A percentile compares a stretch with the other conserved stretches of the same genome.
phyloP scores from a whole-genome alignment of 768 basidiomycete species.

The Phylloporus sp. region DNA sequence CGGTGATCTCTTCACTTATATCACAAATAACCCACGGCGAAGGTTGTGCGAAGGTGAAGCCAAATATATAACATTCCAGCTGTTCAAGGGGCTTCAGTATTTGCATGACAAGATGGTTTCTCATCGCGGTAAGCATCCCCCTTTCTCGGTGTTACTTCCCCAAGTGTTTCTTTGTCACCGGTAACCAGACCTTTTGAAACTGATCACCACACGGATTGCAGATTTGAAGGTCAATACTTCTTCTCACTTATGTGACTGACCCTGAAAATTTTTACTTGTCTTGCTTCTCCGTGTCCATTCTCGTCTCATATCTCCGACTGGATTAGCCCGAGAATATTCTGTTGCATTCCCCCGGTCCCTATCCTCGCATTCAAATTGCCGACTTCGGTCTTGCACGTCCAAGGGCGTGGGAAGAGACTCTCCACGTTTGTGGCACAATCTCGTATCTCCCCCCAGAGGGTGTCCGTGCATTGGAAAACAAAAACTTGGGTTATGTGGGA shows the following conservation, averaged over 20 bases:
- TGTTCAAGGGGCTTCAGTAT: constrained; percentile 67
- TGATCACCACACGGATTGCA: constrained; percentile 22
- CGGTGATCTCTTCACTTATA: constrained; percentile 85
- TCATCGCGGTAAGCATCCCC: constrained; percentile 57
- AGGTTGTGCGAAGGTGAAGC: constrained; percentile 75
- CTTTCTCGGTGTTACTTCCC: not conserved
- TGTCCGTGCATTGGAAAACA: constrained; percentile 71
- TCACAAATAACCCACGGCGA: constrained; percentile 54
- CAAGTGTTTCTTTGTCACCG: not conserved
- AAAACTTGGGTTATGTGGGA: constrained; percentile 67
- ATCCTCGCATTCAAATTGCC: constrained; percentile 79
- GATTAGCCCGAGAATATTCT: constrained; percentile 80
- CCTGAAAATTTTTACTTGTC: not conserved
- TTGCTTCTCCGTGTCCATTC: not conserved
- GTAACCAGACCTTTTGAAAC: not conserved
- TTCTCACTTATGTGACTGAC: not conserved
- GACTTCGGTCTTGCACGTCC: constrained; percentile 84
- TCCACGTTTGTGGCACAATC: constrained; percentile 86
- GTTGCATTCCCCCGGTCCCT: constrained; percentile 73
- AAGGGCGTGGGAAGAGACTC: constrained; percentile 74
- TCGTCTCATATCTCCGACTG: not conserved
- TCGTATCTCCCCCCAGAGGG: constrained; percentile 86
- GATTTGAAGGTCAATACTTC: constrained; percentile 56
- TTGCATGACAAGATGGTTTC: constrained; percentile 70
- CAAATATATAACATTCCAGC: constrained; percentile 80